Evolutionary conservation across 345 rosid species (phyloP).

Genomic region (Populus deltoides): DNA sequence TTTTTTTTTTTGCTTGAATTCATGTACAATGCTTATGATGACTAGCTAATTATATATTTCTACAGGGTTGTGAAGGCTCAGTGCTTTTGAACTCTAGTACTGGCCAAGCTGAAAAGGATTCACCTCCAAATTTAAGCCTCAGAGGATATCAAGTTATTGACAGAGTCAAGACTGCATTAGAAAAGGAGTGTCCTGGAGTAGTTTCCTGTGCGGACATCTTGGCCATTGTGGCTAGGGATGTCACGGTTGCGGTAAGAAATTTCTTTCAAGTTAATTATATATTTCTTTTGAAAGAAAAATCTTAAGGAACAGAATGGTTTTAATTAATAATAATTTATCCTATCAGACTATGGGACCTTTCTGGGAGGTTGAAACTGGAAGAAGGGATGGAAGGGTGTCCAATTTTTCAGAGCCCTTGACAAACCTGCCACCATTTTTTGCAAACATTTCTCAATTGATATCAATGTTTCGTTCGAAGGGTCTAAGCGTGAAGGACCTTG

Average conservation of each 20-base stretch:
- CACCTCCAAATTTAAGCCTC: constrained; percentile 47
- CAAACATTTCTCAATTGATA: constrained; percentile 38
- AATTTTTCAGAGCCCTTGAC: constrained; percentile 21
- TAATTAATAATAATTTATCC: background rate
- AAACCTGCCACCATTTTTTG: constrained; percentile 35
- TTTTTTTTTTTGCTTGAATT: background rate
- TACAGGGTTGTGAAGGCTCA: constrained; percentile 86
- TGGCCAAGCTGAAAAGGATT: constrained; percentile 50
- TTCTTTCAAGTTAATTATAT: background rate
- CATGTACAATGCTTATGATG: background rate
- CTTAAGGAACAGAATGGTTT: background rate
- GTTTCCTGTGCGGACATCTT: constrained; percentile 79
- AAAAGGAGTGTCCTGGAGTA: constrained; percentile 62
- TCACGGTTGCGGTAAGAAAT: constrained; percentile 38
- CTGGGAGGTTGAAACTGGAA: constrained; percentile 59
- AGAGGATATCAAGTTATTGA: constrained; percentile 65
- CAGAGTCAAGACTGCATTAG: constrained; percentile 50
- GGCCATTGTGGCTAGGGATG: constrained; percentile 69
- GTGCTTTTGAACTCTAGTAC: constrained; percentile 52
- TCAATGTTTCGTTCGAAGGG: constrained; percentile 31
- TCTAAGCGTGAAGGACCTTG: constrained; percentile 50
- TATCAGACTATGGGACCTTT: constrained; percentile 38
- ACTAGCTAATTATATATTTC: background rate
- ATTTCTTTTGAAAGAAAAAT: background rate
- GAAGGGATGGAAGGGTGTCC: constrained; percentile 65